These are phyloP conservation scores for Aspergillus saccharolyticus DNA, from an alignment of 495 filamentous ascomycete genomes.

Conservation along the genomic window DNA sequence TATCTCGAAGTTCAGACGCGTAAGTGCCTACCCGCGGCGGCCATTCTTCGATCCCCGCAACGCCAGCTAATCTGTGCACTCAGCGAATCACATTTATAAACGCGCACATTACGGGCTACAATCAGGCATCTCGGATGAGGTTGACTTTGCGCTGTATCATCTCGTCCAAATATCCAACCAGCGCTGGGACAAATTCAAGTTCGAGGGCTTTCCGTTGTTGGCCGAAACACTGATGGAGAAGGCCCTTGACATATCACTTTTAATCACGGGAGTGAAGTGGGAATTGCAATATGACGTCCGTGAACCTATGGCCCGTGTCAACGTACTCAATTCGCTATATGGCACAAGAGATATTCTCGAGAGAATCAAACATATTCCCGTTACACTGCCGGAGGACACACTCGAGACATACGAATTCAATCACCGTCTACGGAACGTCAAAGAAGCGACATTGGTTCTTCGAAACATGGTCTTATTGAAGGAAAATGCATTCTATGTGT, in stretches of 20 bases:
- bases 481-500: slow-evolving; percentile 81
- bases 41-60: neutral
- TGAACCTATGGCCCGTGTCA: slow-evolving; percentile 51
- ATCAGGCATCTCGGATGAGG: slow-evolving; percentile 72
- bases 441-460: slow-evolving; percentile 80
- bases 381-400: slow-evolving; percentile 57
- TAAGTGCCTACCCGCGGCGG: slow-evolving; percentile 16
- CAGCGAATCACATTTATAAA: slow-evolving; percentile 70
- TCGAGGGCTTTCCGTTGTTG: slow-evolving; percentile 84
- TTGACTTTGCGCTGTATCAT: slow-evolving; percentile 85
- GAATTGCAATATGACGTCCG: slow-evolving; percentile 62
- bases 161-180: slow-evolving; percentile 94
- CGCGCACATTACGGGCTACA: slow-evolving; percentile 75
- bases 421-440: slow-evolving; percentile 66
- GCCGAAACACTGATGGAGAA: slow-evolving; percentile 86
- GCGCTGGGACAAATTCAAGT: slow-evolving; percentile 90
- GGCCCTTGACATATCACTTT: slow-evolving; percentile 62
- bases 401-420: slow-evolving; percentile 70
- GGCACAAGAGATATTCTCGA: slow-evolving; percentile 73
- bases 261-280: slow-evolving; percentile 83
- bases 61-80: slow-evolving; percentile 2
- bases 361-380: slow-evolving; percentile 53
- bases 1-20: slow-evolving; percentile 41
- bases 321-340: slow-evolving; percentile 59
- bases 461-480: slow-evolving; percentile 88